These are phyloP conservation scores for Yarrowia sp. DNA, from an alignment of 805 yeast genomes.

Conservation along the genomic window DNA sequence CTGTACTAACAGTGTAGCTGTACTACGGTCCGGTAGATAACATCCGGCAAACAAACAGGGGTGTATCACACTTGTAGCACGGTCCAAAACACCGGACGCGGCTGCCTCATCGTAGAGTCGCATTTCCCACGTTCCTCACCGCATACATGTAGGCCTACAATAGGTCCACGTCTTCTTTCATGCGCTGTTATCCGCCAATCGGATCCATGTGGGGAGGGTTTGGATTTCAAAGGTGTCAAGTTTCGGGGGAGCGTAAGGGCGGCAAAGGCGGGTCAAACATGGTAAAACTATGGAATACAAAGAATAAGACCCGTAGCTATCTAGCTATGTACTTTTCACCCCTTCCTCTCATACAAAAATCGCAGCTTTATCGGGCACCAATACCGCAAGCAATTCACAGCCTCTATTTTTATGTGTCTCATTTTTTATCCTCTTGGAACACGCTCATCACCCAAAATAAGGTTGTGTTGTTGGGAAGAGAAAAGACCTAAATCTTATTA, in stretches of 20 bases:
- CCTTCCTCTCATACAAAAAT: not conserved
- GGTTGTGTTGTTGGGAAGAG: constrained; percentile 1
- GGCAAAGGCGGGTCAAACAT: too few species aligned
- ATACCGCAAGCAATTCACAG: not conserved
- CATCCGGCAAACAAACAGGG: too few species aligned
- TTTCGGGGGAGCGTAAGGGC: not conserved
- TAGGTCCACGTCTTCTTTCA: constrained; percentile 2
- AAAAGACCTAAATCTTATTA: constrained; percentile 8
- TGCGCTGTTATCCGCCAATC: constrained; percentile 25
- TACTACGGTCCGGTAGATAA: too few species aligned
- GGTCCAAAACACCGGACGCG: not conserved
- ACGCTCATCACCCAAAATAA: not conserved
- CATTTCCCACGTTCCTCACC: constrained; percentile 1
- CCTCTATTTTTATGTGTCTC: constrained; percentile 10
- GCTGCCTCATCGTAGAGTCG: not conserved
- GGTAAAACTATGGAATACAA: not conserved
- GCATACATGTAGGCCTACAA: not conserved
- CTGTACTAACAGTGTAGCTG: too few species aligned
- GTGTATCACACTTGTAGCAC: too few species aligned
- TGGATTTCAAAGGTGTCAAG: not conserved
- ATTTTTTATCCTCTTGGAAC: not conserved
- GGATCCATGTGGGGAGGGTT: constrained; percentile 14
- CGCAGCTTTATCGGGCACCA: not conserved
- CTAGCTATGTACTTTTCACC: not conserved
- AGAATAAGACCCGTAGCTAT: not conserved